Percentiles rank a stretch among this genome's conserved stretches.
Evolutionary conservation across 2,329 filamentous ascomycete species (phyloP).

Genomic region (Calonectria pseudoreteaudii): DNA sequence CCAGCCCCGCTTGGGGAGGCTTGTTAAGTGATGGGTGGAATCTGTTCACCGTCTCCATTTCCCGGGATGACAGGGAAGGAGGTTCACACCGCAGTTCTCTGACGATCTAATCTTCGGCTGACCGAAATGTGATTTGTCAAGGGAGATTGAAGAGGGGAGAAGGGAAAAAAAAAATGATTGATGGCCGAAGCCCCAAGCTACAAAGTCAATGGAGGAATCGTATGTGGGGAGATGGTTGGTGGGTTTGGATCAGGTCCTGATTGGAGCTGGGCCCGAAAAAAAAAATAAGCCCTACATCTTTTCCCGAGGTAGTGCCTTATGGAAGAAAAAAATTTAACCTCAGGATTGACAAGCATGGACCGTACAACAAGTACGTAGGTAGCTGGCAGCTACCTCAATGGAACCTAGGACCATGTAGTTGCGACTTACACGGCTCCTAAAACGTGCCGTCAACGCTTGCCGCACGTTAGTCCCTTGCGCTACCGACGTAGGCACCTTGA

Average conservation of each 20-base stretch:
- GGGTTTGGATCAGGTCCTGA: conserved; percentile 15
- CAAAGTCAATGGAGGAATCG: not conserved
- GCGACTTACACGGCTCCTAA: conserved; percentile 18
- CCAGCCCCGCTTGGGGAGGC: conserved; percentile 6
- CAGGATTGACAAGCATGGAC: not conserved
- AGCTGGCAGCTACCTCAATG: not conserved
- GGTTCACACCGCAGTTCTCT: conserved; percentile 7
- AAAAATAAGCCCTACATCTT: conserved; percentile 1
- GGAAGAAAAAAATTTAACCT: not conserved
- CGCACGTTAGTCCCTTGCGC: conserved; percentile 14
- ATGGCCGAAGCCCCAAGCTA: not conserved
- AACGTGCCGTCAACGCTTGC: conserved; percentile 16
- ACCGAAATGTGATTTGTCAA: conserved; percentile 17
- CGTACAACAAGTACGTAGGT: not conserved
- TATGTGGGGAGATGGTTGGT: conserved; percentile 20
- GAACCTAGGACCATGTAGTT: not conserved
- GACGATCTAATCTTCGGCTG: conserved; percentile 8
- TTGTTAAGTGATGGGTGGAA: not conserved
- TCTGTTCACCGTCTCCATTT: conserved; percentile 1
- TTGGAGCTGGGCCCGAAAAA: conserved; percentile 19
- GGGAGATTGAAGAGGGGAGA: not conserved
- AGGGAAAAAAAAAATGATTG: not conserved
- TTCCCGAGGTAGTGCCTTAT: not conserved
- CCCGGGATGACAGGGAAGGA: not conserved
- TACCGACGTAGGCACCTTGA: conserved; percentile 20